phyloP scores from a whole-genome alignment of 108 stramenopile genomes.

The Chaetoceros tenuissimus region DNA sequence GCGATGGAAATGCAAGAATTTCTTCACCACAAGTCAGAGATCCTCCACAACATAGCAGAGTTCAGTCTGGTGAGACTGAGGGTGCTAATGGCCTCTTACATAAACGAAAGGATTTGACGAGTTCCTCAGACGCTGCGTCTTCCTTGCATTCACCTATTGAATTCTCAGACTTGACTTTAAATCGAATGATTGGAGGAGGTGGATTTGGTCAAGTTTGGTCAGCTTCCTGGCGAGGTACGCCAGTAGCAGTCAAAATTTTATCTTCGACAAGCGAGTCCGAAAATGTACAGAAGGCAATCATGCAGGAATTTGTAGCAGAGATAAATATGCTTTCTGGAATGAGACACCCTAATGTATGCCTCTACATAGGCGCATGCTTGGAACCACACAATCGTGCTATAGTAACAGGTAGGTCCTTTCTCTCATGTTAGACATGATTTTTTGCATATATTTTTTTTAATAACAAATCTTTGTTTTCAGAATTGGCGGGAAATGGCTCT shows the following conservation, averaged over 20 bases:
- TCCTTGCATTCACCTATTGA: slow-evolving; percentile 58
- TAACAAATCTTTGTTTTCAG: slow-evolving; percentile 8
- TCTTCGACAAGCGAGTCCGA: slow-evolving; percentile 66
- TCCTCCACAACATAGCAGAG: not conserved
- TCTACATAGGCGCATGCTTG: slow-evolving; percentile 91
- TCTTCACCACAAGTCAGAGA: not conserved
- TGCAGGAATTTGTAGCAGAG: slow-evolving; percentile 81
- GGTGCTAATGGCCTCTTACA: slow-evolving; percentile 28
- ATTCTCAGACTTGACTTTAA: slow-evolving; percentile 59
- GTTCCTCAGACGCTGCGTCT: slow-evolving; percentile 47
- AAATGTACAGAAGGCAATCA: slow-evolving; percentile 59
- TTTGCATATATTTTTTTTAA: not conserved
- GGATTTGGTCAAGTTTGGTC: slow-evolving; percentile 88
- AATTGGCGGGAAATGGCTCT: slow-evolving; percentile 76
- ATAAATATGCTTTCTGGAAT: slow-evolving; percentile 80
- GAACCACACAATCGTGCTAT: slow-evolving; percentile 83
- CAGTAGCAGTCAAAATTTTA: slow-evolving; percentile 84
- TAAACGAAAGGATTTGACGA: slow-evolving; percentile 57
- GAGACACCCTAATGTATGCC: slow-evolving; percentile 90
- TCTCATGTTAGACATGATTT: not conserved
- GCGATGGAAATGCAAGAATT: not conserved
- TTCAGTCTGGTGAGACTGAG: not conserved
- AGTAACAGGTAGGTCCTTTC: slow-evolving; percentile 29
- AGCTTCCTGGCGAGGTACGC: slow-evolving; percentile 77
- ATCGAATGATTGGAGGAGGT: slow-evolving; percentile 82